Evolutionary conservation across 371 early-diverging fungal genomes (phyloP).

Genomic region (Amoeboaphelidium protococcarum): DNA sequence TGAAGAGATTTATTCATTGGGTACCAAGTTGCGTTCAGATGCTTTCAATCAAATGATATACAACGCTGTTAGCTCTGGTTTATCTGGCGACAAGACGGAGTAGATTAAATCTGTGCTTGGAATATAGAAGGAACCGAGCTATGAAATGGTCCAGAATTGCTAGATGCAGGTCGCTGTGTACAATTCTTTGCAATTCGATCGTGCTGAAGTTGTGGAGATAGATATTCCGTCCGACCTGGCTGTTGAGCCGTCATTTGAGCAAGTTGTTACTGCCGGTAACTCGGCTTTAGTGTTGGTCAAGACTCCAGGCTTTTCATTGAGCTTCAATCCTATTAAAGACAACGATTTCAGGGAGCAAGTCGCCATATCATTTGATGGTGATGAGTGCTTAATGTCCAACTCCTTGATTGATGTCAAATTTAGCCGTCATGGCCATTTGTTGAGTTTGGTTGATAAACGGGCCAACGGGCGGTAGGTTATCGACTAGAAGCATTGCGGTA

Average conservation of each 20-base stretch:
- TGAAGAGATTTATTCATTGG: neutral
- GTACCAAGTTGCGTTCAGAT: neutral
- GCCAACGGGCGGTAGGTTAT: constrained; percentile 34
- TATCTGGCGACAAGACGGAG: too few species aligned
- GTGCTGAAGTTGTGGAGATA: neutral
- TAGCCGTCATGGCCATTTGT: neutral
- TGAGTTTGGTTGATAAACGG: neutral
- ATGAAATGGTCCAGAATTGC: neutral
- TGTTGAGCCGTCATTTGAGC: neutral
- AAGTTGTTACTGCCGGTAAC: neutral
- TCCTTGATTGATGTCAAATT: constrained; percentile 5
- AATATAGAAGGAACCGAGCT: neutral
- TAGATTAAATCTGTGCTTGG: too few species aligned
- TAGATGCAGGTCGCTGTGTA: neutral
- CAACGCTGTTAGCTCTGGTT: neutral
- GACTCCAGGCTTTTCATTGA: neutral
- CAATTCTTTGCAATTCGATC: neutral
- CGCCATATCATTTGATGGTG: too few species aligned
- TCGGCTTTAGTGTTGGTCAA: neutral
- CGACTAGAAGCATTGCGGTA: constrained; percentile 31
- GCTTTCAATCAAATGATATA: neutral
- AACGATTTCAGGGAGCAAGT: too few species aligned
- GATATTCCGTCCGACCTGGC: neutral
- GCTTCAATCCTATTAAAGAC: too few species aligned
- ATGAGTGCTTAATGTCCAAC: neutral